Evolutionary conservation across 805 yeast genomes (phyloP), one percentile per base, ranked within the genome.

Genomic region (Cyberlindnera nakhonratchasimensis): DNA sequence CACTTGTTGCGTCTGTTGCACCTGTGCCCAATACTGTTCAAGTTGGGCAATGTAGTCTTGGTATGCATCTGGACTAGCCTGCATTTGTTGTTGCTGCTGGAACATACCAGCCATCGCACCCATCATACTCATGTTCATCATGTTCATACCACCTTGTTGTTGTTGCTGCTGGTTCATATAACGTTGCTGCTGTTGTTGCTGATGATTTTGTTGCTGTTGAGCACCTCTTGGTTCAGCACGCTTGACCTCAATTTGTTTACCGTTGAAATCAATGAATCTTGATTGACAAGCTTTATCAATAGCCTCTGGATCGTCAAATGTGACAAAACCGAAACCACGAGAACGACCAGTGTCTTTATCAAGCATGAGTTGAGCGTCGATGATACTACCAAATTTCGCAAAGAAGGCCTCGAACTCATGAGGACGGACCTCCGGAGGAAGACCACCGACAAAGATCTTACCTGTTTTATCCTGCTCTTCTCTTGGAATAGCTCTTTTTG

Each of bases 391-490:
- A 64, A 82, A 91, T 65, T 83, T 83, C 42, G 86, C 77, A 59
- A 91, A 91, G 64, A 86, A 89, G 38, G 77, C 81, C 62, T 82
- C 83, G 65, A 91, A 93, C 51, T 90, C 97, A 51, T 77, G 77
- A 54, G 95, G 96, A 49, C 89, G 88, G 39, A 90, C 96, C 59
- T 87, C 91, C 17, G 95, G 86, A 40, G 95, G 90, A 47, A 91
- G 85, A 53, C 99, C 99, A 52, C 99, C 99, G 30, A 91, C 97
- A 59, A 91, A 91, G 52, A 91, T 90, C 69, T 91, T 91, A 54
- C 97, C 96, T 14, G 96, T 88, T 62, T 86, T 86, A 61, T 90
- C 96, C 65, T 91, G 99, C 64, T 91, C 97, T 61, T 91, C 97
- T 63, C 87, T 84, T 26, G 98, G 97, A 57, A 91, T 91, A 20